These are phyloP conservation scores for Monosporascus ibericus DNA, from an alignment of 2,329 filamentous ascomycete genomes.

Conservation along the genomic window DNA sequence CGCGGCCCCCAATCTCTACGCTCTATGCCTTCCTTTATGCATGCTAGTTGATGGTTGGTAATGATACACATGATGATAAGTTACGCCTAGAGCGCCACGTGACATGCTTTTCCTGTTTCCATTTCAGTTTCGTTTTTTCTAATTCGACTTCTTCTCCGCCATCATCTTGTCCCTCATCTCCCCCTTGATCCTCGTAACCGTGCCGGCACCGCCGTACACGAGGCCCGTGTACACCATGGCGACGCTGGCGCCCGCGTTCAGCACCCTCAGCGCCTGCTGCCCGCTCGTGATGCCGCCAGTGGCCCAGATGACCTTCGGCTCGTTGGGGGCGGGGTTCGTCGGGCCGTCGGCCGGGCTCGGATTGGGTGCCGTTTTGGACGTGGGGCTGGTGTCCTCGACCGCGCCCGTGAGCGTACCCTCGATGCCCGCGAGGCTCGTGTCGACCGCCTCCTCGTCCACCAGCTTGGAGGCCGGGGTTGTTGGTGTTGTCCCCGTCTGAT, in stretches of 20 bases:
- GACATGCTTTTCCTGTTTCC: too few species aligned
- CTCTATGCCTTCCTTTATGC: too few species aligned
- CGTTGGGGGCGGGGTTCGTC: neutral
- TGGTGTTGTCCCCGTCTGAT: conserved; percentile 19
- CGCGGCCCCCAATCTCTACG: too few species aligned
- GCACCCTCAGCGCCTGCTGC: conserved; percentile 70
- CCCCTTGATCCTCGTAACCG: conserved; percentile 57
- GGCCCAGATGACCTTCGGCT: conserved; percentile 80
- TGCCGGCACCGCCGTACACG: conserved; percentile 59
- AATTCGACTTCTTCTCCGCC: conserved; percentile 8
- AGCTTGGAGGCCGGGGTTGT: conserved; percentile 16
- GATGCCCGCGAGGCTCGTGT: conserved; percentile 27
- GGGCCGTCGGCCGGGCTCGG: conserved; percentile 4
- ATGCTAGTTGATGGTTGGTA: neutral
- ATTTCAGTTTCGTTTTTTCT: too few species aligned
- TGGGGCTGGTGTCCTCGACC: conserved; percentile 14
- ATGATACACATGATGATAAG: neutral
- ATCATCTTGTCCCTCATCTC: conserved; percentile 47
- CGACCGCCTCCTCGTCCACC: conserved; percentile 25
- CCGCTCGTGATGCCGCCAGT: conserved; percentile 91
- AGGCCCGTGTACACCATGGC: conserved; percentile 85
- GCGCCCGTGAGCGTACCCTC: conserved; percentile 27
- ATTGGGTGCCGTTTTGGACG: conserved; percentile 36
- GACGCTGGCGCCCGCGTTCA: conserved; percentile 84
- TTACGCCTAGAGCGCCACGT: too few species aligned